These are phyloP conservation scores for Penicillium bovifimosum DNA, from an alignment of 495 filamentous ascomycete species.

Conservation along the genomic window DNA sequence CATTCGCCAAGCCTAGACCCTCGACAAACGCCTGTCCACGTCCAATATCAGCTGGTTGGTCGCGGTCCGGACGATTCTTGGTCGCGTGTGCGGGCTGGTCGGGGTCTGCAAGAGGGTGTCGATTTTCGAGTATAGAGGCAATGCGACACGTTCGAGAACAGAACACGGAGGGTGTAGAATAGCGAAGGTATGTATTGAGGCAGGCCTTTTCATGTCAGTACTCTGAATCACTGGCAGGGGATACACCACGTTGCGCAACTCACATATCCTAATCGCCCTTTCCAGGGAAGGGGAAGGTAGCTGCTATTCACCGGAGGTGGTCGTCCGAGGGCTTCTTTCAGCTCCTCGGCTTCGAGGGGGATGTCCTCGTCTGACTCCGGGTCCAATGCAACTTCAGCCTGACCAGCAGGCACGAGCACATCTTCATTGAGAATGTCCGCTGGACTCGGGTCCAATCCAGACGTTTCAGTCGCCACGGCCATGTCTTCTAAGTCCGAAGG, in stretches of 20 bases:
- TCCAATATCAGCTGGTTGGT: slow-evolving; percentile 54
- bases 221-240: not conserved
- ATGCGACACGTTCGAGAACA: slow-evolving; percentile 90
- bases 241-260: slow-evolving; percentile 25
- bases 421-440: slow-evolving; percentile 20
- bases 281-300: slow-evolving; percentile 88
- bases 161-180: slow-evolving; percentile 81
- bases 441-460: slow-evolving; percentile 10
- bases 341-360: slow-evolving; percentile 37
- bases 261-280: slow-evolving; percentile 86
- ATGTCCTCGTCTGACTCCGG: slow-evolving; percentile 47
- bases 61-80: slow-evolving; percentile 76
- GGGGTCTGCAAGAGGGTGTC: slow-evolving; percentile 71
- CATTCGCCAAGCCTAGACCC: slow-evolving; percentile 73
- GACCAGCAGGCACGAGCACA: slow-evolving; percentile 7
- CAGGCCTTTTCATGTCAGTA: slow-evolving; percentile 56
- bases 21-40: slow-evolving; percentile 70
- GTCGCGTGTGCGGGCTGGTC: slow-evolving; percentile 69
- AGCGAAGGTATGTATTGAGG: slow-evolving; percentile 87
- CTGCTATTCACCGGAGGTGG: slow-evolving; percentile 78
- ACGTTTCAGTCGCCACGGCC: slow-evolving; percentile 5
- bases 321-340: slow-evolving; percentile 49
- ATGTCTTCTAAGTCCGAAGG: not conserved
- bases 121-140: slow-evolving; percentile 81
- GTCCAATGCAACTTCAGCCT: slow-evolving; percentile 28